These are phyloP conservation scores for Dunaliella sp. DNA, from an alignment of 139 green algal species.

Conservation along the genomic window DNA sequence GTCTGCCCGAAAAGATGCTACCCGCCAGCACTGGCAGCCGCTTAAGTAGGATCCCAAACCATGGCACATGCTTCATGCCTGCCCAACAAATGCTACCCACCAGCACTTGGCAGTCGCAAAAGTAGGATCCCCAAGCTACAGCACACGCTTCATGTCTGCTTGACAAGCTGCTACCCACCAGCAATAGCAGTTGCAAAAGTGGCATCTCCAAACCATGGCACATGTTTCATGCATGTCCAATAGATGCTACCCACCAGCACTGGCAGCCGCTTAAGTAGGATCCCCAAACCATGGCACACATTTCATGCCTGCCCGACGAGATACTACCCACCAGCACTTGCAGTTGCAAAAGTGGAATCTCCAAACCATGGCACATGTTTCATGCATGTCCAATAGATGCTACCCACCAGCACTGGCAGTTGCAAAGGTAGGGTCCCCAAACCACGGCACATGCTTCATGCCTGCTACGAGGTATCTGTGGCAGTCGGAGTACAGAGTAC, in stretches of 20 bases:
- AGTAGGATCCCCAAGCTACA: background rate
- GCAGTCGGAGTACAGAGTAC: constrained; percentile 62
- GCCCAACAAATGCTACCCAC: no score
- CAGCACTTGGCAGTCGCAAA: background rate
- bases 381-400: constrained; percentile 37
- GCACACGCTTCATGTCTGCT: constrained; percentile 59
- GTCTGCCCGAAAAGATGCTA: no score
- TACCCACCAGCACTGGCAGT: background rate
- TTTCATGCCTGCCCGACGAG: constrained; percentile 63
- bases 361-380: constrained; percentile 35
- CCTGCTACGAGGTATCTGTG: constrained; percentile 67
- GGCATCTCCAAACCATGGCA: no score
- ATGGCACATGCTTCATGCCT: constrained; percentile 49
- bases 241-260: background rate
- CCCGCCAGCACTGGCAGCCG: background rate
- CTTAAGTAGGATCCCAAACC: background rate
- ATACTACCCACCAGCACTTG: background rate
- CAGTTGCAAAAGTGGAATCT: background rate
- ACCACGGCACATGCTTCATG: constrained; percentile 49
- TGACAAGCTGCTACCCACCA: background rate
- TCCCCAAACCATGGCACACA: constrained; percentile 33
- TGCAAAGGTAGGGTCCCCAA: background rate
- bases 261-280: background rate
- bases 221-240: no score
- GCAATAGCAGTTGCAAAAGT: no score